Evolutionary conservation across 306 rosid genomes (phyloP).

Genomic region (Sicyos baderoa): DNA sequence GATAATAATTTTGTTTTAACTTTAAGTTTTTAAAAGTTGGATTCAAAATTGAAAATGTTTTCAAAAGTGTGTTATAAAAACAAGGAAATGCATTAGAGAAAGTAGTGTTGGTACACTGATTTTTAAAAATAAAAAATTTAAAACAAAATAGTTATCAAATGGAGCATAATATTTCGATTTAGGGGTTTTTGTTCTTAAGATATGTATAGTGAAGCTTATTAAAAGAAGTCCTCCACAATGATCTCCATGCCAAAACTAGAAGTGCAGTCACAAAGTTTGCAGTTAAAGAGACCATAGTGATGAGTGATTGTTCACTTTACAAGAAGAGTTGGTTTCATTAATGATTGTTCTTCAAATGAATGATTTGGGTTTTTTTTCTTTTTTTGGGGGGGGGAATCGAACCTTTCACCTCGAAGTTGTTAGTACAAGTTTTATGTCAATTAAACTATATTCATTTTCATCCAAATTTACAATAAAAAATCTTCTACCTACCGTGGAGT

Average conservation of each 20-base stretch:
- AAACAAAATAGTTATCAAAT: background rate
- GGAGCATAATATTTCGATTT: conserved; percentile 7
- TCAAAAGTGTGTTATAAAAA: background rate
- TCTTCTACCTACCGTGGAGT: background rate
- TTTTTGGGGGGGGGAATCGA: no score
- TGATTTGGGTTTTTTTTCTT: background rate
- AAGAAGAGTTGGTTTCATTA: background rate
- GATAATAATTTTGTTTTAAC: background rate
- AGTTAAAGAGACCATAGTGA: conserved; percentile 20
- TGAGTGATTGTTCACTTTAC: conserved; percentile 31
- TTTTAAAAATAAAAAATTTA: background rate
- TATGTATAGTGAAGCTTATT: conserved; percentile 48
- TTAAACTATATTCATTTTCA: background rate
- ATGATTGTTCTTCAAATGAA: background rate
- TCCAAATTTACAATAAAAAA: background rate
- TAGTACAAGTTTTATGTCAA: background rate
- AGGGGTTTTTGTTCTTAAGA: conserved; percentile 28
- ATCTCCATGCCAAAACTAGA: conserved; percentile 20
- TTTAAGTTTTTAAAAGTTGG: background rate
- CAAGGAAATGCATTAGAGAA: background rate
- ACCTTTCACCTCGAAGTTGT: no score
- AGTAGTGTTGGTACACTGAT: background rate
- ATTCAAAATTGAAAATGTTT: background rate
- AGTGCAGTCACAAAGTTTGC: conserved; percentile 13
- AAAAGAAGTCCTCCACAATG: conserved; percentile 26